Evolutionary conservation across 805 yeast genomes (phyloP), one percentile per base, ranked within the genome.

Genomic region (Lachancea mirantina): DNA sequence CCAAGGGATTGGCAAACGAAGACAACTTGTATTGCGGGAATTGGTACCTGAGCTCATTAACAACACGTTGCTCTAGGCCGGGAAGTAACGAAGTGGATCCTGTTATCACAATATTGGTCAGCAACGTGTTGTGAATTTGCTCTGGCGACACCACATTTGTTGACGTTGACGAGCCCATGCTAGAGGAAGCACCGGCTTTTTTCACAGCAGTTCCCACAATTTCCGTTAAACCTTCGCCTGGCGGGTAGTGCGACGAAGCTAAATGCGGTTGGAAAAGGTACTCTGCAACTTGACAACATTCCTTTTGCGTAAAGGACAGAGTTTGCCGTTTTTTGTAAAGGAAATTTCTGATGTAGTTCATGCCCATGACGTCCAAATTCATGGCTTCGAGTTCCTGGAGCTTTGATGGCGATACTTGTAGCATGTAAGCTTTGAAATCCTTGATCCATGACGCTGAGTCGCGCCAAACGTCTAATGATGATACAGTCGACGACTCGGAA

Each of bases 1-100:
- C 58, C 46, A 74, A 74, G 31, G 95, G 95, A 19, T 77, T 74
- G 2, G 94, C 81, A 51, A 83, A 88, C n/a, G 88, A 68, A 43
- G 95, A 66, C 24, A 87, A 72, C 55, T 87, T 88, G 49, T 85
- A 68, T 33, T 92, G 92, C 10, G 95, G 94, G 53, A 85, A 82
- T 23, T 34, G 38, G 29, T 34, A 34, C 30, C 38, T 34, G 13
- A 34, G 38, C 9, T 85, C 96, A 37, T 72, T 68, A 45, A 78
- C 72, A 33, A 88, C 61, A 42, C 94, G 65, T 49, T 83, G 89
- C 18, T 80, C 82, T 40, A 85, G 63, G n/a, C 92, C 94, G 13
- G 85, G 84, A 8, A 84, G 62, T 42, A 87, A 63, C 11, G 94
- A 77, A 0, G 78, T 68, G 3, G 88, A 76, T 8, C 96, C 96